phyloP scores from a whole-genome alignment of 2,329 filamentous ascomycete genomes.

The Pseudocercospora macadamiae region DNA sequence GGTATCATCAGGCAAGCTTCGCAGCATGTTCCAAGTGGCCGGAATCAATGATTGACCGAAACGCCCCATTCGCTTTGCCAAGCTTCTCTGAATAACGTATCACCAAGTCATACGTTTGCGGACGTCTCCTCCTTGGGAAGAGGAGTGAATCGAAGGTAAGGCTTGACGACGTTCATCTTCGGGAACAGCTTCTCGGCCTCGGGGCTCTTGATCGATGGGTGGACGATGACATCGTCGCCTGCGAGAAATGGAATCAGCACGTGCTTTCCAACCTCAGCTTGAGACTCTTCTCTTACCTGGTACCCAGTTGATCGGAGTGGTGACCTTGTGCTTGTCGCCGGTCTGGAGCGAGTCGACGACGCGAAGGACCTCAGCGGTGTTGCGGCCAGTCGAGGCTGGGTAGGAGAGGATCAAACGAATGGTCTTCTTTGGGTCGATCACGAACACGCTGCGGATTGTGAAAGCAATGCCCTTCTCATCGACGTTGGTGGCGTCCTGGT shows the following conservation, averaged over 20 bases:
- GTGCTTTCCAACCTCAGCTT: too few species aligned
- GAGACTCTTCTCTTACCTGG: slow-evolving; percentile 43
- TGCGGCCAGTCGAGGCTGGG: slow-evolving; percentile 63
- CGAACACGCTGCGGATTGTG: slow-evolving; percentile 67
- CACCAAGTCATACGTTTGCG: slow-evolving; percentile 43
- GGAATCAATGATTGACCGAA: not conserved
- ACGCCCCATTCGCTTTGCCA: slow-evolving; percentile 32
- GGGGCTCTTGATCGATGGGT: slow-evolving; percentile 61
- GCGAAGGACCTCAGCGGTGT: slow-evolving; percentile 57
- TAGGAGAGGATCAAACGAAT: slow-evolving; percentile 64
- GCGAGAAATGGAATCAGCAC: not conserved
- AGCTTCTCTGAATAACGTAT: slow-evolving; percentile 27
- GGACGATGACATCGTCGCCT: slow-evolving; percentile 63
- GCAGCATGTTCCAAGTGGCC: not conserved
- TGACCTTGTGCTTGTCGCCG: slow-evolving; percentile 62
- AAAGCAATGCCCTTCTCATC: slow-evolving; percentile 61
- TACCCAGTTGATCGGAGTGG: slow-evolving; percentile 66
- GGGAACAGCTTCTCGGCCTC: slow-evolving; percentile 63
- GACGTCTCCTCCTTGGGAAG: slow-evolving; percentile 61
- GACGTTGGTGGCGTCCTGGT: slow-evolving; percentile 62
- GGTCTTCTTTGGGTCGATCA: slow-evolving; percentile 67
- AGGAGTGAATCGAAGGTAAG: slow-evolving; percentile 63
- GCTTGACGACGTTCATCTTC: slow-evolving; percentile 64
- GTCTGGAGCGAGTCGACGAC: slow-evolving; percentile 58
- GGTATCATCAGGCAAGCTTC: slow-evolving; percentile 3